phyloP scores from a whole-genome alignment of 139 green algal species.

The Coccomyxa sp. region DNA sequence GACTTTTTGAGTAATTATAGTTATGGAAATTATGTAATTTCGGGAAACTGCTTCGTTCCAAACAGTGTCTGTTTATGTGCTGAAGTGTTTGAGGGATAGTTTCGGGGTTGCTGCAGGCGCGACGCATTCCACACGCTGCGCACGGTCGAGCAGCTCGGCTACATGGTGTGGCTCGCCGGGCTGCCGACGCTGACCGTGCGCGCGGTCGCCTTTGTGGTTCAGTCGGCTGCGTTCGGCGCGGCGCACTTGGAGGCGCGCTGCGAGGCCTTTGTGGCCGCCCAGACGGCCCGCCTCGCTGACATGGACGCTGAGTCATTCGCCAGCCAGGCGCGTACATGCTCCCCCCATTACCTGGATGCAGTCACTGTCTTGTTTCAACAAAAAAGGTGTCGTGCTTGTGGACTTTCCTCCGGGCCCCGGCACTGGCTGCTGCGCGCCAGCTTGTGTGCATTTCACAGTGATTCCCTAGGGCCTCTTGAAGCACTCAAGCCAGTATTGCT shows the following conservation, averaged over 20 bases:
- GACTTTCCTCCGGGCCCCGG: too few species aligned
- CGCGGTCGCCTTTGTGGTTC: conserved; percentile 49
- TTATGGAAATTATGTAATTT: too few species aligned
- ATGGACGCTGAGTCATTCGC: conserved; percentile 32
- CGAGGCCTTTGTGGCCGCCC: conserved; percentile 60
- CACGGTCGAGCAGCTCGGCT: conserved; percentile 80
- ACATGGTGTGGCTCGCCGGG: conserved; percentile 35
- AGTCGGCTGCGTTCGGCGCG: conserved; percentile 50
- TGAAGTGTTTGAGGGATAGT: too few species aligned
- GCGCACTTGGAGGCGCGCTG: conserved; percentile 51
- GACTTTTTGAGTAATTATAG: too few species aligned
- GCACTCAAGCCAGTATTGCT: background rate
- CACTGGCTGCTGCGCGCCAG: background rate
- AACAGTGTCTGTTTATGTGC: too few species aligned
- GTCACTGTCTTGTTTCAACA: background rate
- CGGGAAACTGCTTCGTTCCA: too few species aligned
- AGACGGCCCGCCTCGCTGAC: conserved; percentile 18
- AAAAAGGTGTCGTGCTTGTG: background rate
- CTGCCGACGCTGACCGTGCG: conserved; percentile 24
- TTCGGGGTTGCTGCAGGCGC: conserved; percentile 60
- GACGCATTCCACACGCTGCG: conserved; percentile 84
- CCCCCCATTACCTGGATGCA: background rate
- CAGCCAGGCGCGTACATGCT: conserved; percentile 1
- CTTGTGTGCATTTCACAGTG: background rate
- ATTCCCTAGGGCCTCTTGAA: background rate